Percentiles rank a stretch among this genome's conserved stretches.
Evolutionary conservation across 176 grass and related monocot species (phyloP).

Genomic region (Carex littledalei): DNA sequence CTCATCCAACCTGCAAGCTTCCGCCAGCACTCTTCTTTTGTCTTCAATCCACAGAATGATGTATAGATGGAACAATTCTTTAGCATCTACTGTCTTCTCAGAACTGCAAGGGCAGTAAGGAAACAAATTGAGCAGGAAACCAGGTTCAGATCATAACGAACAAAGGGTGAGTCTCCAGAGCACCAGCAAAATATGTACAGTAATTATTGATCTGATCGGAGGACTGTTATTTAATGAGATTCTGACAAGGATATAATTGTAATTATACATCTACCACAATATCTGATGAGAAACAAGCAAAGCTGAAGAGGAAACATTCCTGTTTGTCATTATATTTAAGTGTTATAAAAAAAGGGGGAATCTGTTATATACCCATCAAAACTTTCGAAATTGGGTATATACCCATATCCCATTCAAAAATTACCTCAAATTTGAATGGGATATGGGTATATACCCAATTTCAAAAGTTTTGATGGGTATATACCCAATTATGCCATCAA

Average conservation of each 20-base stretch:
- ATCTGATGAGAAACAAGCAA: too few relatives aligned
- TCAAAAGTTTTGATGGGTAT: too few relatives aligned
- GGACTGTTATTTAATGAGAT: neutral
- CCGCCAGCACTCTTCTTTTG: slow-evolving; percentile 70
- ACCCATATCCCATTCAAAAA: too few relatives aligned
- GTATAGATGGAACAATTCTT: slow-evolving; percentile 96
- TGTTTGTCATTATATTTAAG: neutral
- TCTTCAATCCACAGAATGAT: slow-evolving; percentile 98
- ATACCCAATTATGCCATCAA: too few relatives aligned
- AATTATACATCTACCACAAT: too few relatives aligned
- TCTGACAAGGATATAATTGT: neutral
- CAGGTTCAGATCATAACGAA: neutral
- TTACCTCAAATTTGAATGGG: too few relatives aligned
- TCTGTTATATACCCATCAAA: too few relatives aligned
- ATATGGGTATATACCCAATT: too few relatives aligned
- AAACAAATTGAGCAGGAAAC: slow-evolving; percentile 18
- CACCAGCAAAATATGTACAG: neutral
- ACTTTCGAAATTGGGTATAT: too few relatives aligned
- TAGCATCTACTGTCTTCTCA: slow-evolving; percentile 94
- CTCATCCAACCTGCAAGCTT: slow-evolving; percentile 90
- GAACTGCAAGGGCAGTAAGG: slow-evolving; percentile 26
- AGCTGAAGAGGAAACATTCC: neutral
- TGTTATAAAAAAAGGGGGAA: too few relatives aligned
- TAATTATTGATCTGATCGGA: neutral
- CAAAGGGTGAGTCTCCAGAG: neutral